Percentiles rank a stretch among this genome's conserved stretches.
Evolutionary conservation across 2,329 filamentous ascomycete genomes (phyloP).

Genomic region (Cadophora sp.): DNA sequence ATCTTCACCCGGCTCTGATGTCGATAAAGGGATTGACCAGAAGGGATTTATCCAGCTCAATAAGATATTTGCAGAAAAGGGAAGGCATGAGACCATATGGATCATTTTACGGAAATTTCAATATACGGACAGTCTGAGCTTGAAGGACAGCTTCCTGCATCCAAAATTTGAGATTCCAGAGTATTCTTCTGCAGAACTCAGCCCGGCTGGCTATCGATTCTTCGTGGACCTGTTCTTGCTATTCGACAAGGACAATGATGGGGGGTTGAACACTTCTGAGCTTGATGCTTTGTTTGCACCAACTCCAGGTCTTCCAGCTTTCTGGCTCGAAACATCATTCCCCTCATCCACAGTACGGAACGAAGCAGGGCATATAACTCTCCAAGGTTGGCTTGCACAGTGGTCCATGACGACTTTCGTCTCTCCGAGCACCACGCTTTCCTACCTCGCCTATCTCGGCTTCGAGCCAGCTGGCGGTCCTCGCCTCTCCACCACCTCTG

Average conservation of each 20-base stretch:
- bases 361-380: slow-evolving; percentile 91
- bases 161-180: slow-evolving; percentile 95
- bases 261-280: slow-evolving; percentile 86
- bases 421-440: slow-evolving; percentile 91
- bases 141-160: slow-evolving; percentile 89
- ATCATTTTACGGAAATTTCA: slow-evolving; percentile 94
- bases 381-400: slow-evolving; percentile 97
- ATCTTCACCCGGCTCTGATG: slow-evolving; percentile 65
- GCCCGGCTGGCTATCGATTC: slow-evolving; percentile 93
- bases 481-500: slow-evolving; percentile 80
- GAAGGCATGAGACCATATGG: slow-evolving; percentile 98
- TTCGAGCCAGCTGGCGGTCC: slow-evolving; percentile 83
- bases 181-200: slow-evolving; percentile 90
- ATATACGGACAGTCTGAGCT: slow-evolving; percentile 92
- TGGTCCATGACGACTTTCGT: slow-evolving; percentile 99
- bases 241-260: slow-evolving; percentile 97
- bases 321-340: slow-evolving; percentile 89
- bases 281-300: slow-evolving; percentile 88
- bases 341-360: slow-evolving; percentile 94
- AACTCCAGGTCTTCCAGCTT: slow-evolving; percentile 85
- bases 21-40: slow-evolving; percentile 77
- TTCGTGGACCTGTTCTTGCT: slow-evolving; percentile 96
- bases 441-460: slow-evolving; percentile 94
- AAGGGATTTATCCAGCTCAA: slow-evolving; percentile 88
- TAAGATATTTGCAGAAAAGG: slow-evolving; percentile 96